Percentiles rank a stretch among this genome's conserved stretches.
Conservation (phyloP, 2,329 filamentous ascomycete genomes). For the Calonectria montana region DNA sequence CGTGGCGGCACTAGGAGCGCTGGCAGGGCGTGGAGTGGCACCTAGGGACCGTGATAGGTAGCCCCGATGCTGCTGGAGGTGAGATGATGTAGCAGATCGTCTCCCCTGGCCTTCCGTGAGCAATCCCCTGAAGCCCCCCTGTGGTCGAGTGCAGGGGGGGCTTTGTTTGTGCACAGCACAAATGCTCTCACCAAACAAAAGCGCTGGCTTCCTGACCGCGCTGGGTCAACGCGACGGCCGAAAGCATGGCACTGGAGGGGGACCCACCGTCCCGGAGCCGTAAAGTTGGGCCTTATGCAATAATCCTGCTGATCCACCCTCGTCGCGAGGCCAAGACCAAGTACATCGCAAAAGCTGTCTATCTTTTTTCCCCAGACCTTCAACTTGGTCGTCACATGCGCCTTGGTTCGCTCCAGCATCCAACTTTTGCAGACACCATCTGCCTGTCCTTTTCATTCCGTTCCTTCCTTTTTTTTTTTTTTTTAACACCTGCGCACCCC, state of each 20-base stretch:
- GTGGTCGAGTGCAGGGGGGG: constrained; percentile 18
- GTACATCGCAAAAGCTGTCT: constrained; percentile 30
- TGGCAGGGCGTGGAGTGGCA: constrained; percentile 7
- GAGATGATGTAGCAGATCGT: constrained; percentile 15
- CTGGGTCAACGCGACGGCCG: not conserved
- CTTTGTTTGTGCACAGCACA: not conserved
- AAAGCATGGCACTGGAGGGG: constrained; percentile 1
- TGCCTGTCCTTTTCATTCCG: not conserved
- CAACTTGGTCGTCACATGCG: constrained; percentile 47
- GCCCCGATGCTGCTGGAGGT: constrained; percentile 17
- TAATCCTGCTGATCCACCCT: constrained; percentile 46
- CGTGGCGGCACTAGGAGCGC: constrained; percentile 6
- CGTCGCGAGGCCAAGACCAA: constrained; percentile 14
- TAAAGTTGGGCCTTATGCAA: constrained; percentile 32
- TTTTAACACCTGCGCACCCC: constrained; percentile 24
- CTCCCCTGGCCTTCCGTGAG: constrained; percentile 4
- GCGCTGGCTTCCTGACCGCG: not conserved
- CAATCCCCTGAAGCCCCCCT: constrained; percentile 7
- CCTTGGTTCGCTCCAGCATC: constrained; percentile 40
- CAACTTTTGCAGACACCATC: constrained; percentile 23
- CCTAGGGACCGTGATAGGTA: constrained; percentile 16
- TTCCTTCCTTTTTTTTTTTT: constrained; percentile 6
- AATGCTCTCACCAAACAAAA: not conserved
- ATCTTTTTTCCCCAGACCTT: constrained; percentile 42
- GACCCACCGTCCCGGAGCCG: constrained; percentile 14